Evolutionary conservation across 2,329 filamentous ascomycete genomes (phyloP).

Genomic region (Cladosporium sp.): DNA sequence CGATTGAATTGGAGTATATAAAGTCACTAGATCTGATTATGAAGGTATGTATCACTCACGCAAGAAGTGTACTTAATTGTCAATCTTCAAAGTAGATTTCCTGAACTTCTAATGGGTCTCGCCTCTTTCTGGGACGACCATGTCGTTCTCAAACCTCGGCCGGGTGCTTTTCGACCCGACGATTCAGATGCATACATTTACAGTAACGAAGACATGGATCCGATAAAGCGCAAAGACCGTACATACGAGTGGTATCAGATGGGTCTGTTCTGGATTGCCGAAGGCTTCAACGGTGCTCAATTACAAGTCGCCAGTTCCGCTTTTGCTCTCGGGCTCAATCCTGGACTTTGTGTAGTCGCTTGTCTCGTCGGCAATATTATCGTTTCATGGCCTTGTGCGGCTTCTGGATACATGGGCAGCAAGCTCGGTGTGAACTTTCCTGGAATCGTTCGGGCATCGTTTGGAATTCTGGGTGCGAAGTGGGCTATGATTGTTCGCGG

Average conservation of each 20-base stretch:
- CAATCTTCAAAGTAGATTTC: not conserved
- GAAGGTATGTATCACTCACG: not conserved
- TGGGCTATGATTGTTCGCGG: slow-evolving; percentile 16
- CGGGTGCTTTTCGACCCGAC: not conserved
- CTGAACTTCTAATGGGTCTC: not conserved
- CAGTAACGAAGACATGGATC: slow-evolving; percentile 14
- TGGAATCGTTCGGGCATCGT: slow-evolving; percentile 11
- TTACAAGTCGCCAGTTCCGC: slow-evolving; percentile 15
- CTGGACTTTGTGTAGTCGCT: slow-evolving; percentile 15
- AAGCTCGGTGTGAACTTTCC: slow-evolving; percentile 17
- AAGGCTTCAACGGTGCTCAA: slow-evolving; percentile 16
- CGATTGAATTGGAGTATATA: not conserved
- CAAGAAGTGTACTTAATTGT: not conserved
- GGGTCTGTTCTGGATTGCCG: slow-evolving; percentile 16
- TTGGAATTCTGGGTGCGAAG: slow-evolving; percentile 15
- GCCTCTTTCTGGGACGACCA: slow-evolving; percentile 5
- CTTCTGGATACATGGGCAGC: slow-evolving; percentile 14
- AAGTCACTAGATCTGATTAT: not conserved
- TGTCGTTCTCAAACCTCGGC: slow-evolving; percentile 7
- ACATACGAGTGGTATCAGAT: slow-evolving; percentile 16
- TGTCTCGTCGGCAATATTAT: slow-evolving; percentile 16
- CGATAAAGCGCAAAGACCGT: slow-evolving; percentile 11
- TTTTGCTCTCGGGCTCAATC: slow-evolving; percentile 16
- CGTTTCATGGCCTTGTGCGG: slow-evolving; percentile 11
- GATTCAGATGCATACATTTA: not conserved